Evolutionary conservation across 2,329 filamentous ascomycete species (phyloP).

Genomic region (Xylaria sp.): DNA sequence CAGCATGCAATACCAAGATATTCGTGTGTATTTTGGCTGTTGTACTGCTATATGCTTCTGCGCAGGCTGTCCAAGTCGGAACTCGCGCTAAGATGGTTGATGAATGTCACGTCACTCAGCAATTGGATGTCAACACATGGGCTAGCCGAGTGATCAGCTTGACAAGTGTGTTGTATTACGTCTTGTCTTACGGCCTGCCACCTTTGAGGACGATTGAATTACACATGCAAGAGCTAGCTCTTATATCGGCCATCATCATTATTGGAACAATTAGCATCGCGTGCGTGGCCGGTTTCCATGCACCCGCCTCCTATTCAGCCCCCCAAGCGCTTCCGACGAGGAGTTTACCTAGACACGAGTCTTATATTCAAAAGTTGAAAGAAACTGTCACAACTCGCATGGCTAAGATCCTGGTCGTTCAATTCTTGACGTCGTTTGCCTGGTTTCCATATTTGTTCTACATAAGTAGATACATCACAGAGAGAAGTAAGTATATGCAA

Average conservation of each 20-base stretch:
- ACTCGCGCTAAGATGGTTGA: conserved; percentile 23
- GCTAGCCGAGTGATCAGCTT: conserved; percentile 22
- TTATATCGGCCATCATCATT: conserved; percentile 19
- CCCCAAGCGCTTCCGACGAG: not conserved
- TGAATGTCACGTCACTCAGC: conserved; percentile 6
- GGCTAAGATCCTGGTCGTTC: conserved; percentile 14
- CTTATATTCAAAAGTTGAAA: conserved; percentile 1
- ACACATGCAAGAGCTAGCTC: conserved; percentile 26
- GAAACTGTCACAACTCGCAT: conserved; percentile 1
- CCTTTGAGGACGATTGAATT: conserved; percentile 15
- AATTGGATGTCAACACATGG: conserved; percentile 16
- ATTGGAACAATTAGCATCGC: conserved; percentile 6
- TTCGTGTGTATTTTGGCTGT: conserved; percentile 14
- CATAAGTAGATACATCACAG: conserved; percentile 18
- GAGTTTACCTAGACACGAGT: not conserved
- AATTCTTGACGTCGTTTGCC: conserved; percentile 14
- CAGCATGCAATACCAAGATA: conserved; percentile 13
- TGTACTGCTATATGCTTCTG: conserved; percentile 17
- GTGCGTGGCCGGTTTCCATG: not conserved
- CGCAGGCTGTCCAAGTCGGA: conserved; percentile 20
- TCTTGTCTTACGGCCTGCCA: conserved; percentile 15
- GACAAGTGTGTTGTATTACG: conserved; percentile 25
- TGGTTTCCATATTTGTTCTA: conserved; percentile 28
- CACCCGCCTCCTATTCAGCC: not conserved
- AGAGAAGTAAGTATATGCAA: not conserved